Base-by-base conservation (phyloP, 495 filamentous ascomycete species). In the Xylaria intraflava region DNA sequence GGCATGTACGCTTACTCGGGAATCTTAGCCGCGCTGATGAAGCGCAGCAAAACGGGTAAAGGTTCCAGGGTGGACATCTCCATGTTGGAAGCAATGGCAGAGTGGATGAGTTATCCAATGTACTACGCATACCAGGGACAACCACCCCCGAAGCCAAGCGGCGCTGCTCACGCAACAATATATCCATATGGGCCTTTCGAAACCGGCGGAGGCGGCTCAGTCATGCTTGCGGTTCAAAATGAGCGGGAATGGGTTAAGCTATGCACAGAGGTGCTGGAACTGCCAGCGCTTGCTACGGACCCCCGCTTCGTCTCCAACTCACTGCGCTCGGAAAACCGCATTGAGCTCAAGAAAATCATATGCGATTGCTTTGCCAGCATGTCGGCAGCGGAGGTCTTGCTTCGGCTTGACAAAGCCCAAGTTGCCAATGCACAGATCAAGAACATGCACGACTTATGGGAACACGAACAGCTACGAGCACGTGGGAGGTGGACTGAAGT, bases 221-320 rank as follows among this genome's bases (percentile, higher is more conserved):
- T 80, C n/a, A 78, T 80, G 76, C 58, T 80, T 16, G 77, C 76
- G 0, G 72, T 80, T 26, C 77, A 80, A 47, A 79, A 78, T 49
- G 76, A 78, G 58, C 62, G 76, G 6, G 77, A 79, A 59, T 79
- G 74, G 75, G 60, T 54, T 10, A 75, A 65, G 3, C 77, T 79
- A 55, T 78, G 76, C 46, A 48, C 57, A 0, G 55, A 59, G 16
- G 73, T 78, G 6, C 62, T 3, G 36, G 14, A 48, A 17, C 19
- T 6, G 6, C 44, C 65, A 0, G 60, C 62, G 2, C 23, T 75
- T 1, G 63, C 68, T 3, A 56, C 58, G 1, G 70, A 72, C 45
- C n/a, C 57, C 38, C 64, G 68, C 5, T 76, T 74, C 29, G 58
- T 52, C 3, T 72, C 52, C 46, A 76, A 76, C 53, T 60, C 64